Evolutionary conservation across 345 rosid genomes (phyloP).

Genomic region (Moricandia arvensis): DNA sequence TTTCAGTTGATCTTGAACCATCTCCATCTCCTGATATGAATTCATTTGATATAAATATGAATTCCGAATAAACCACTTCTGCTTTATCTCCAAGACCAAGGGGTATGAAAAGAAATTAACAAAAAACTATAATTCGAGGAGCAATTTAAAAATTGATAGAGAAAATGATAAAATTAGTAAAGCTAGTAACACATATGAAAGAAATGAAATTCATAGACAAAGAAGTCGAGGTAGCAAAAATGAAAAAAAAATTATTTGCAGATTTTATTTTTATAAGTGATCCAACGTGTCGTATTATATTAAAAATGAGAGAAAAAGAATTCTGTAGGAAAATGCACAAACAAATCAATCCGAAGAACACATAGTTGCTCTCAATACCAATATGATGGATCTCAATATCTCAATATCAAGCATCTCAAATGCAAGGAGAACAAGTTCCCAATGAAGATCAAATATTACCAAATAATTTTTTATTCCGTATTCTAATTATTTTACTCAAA

Average conservation of each 20-base stretch:
- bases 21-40: background rate
- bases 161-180: background rate
- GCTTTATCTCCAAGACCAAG: background rate
- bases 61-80: background rate
- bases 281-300: background rate
- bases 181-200: background rate
- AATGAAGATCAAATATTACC: background rate
- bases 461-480: background rate
- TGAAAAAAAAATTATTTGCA: background rate
- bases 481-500: background rate
- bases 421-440: background rate
- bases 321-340: background rate
- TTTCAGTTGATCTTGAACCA: background rate
- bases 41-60: background rate
- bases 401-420: background rate
- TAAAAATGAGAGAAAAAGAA: background rate
- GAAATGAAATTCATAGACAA: background rate
- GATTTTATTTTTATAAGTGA: background rate
- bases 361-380: background rate
- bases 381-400: background rate
- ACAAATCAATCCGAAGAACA: background rate
- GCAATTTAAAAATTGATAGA: background rate
- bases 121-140: background rate
- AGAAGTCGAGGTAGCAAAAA: background rate
- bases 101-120: background rate